These are phyloP conservation scores for Pichia sp. DNA, from an alignment of 1,139 yeast genomes.

Conservation along the genomic window DNA sequence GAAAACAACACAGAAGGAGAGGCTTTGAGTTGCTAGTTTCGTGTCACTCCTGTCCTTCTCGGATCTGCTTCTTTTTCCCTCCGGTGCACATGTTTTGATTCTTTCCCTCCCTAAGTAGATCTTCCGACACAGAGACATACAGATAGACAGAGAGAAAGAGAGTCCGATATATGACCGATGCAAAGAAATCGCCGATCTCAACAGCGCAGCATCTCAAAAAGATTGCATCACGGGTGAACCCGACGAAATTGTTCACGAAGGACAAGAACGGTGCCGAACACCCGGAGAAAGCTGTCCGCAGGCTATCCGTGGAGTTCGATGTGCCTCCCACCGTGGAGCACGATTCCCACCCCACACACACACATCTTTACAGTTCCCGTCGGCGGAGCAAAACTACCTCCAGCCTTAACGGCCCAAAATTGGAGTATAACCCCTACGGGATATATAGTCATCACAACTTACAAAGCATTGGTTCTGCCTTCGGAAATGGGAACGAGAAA, in stretches of 20 bases:
- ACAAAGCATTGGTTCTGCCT: constrained; percentile 14
- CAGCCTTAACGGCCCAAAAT: constrained; percentile 2
- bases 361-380: neutral
- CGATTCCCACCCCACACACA: neutral
- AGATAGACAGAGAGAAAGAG: neutral
- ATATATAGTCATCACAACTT: constrained; percentile 20
- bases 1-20: too few relatives aligned
- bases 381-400: constrained; percentile 9
- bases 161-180: neutral
- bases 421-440: constrained; percentile 31
- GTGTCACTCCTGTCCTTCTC: too few relatives aligned
- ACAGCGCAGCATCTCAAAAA: neutral
- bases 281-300: neutral
- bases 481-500: constrained; percentile 21
- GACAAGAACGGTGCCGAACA: neutral
- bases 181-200: neutral
- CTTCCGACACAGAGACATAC: neutral
- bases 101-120: neutral
- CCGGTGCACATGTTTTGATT: neutral
- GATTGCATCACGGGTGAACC: constrained; percentile 8
- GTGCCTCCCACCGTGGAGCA: neutral
- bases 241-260: constrained; percentile 4
- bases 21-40: too few relatives aligned
- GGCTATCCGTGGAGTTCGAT: neutral
- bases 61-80: neutral